Evolutionary conservation across 176 grass and related monocot species (phyloP).

Genomic region (Oryza officinalis): DNA sequence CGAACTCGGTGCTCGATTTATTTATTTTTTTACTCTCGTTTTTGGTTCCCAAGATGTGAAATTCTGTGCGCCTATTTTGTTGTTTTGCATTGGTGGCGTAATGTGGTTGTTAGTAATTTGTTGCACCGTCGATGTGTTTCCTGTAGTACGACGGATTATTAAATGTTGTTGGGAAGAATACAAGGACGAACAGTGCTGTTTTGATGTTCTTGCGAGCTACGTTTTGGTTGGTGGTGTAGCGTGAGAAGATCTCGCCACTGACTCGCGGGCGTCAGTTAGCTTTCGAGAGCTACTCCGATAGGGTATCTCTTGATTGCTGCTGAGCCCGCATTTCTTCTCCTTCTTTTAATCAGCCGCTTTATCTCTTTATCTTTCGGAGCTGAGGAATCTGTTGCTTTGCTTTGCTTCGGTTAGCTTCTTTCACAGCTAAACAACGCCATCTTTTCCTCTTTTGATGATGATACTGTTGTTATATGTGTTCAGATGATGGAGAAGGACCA

Average conservation of each 20-base stretch:
- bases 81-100: not conserved
- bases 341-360: constrained; percentile 28
- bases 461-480: constrained; percentile 1
- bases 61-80: not conserved
- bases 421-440: constrained; percentile 29
- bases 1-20: constrained; percentile 13
- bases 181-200: constrained; percentile 18
- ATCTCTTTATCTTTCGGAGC: constrained; percentile 38
- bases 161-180: constrained; percentile 31
- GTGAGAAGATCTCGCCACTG: constrained; percentile 48
- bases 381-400: constrained; percentile 47
- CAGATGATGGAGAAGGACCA: constrained; percentile 78
- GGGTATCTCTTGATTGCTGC: constrained; percentile 47
- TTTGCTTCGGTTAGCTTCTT: constrained; percentile 46
- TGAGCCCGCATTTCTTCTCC: constrained; percentile 37
- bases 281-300: constrained; percentile 44
- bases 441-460: constrained; percentile 45
- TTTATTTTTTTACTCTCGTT: not conserved
- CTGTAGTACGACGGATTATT: constrained; percentile 16
- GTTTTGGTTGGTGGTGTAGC: constrained; percentile 39
- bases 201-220: constrained; percentile 34
- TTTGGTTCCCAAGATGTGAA: not conserved
- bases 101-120: not conserved
- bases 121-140: not conserved
- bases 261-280: constrained; percentile 39